A percentile compares a stretch with the other conserved stretches of the same genome.
phyloP scores from a whole-genome alignment of 2,329 filamentous ascomycete species.

The Penicillium brevicompactum region DNA sequence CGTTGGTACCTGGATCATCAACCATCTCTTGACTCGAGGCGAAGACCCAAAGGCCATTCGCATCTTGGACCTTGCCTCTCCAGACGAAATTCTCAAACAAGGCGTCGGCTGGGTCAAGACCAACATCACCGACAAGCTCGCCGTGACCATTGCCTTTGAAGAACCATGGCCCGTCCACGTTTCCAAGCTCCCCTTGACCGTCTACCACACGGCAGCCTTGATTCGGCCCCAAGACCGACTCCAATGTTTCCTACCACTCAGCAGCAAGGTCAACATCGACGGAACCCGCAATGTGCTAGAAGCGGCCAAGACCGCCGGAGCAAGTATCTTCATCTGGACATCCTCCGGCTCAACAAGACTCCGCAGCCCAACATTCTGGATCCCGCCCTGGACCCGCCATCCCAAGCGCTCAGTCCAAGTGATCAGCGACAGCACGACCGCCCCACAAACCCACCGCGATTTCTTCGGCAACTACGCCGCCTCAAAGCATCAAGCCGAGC shows the following conservation, averaged over 20 bases:
- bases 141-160: conserved; percentile 51
- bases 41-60: conserved; percentile 55
- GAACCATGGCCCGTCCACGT: conserved; percentile 50
- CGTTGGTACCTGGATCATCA: conserved; percentile 58
- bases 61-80: conserved; percentile 54
- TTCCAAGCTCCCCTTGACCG: conserved; percentile 53
- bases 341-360: conserved; percentile 54
- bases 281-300: conserved; percentile 55
- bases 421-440: conserved; percentile 45
- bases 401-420: conserved; percentile 50
- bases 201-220: conserved; percentile 60
- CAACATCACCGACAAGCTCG: conserved; percentile 53
- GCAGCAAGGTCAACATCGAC: conserved; percentile 53
- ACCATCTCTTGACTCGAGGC: conserved; percentile 57
- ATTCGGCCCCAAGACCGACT: conserved; percentile 56
- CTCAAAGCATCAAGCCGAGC: conserved; percentile 56
- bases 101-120: conserved; percentile 51
- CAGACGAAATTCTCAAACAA: conserved; percentile 47
- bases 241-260: conserved; percentile 48
- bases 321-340: conserved; percentile 56
- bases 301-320: conserved; percentile 50
- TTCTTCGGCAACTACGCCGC: conserved; percentile 56
- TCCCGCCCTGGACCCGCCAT: conserved; percentile 46
- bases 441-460: conserved; percentile 42
- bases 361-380: conserved; percentile 46